A percentile compares a stretch with the other conserved stretches of the same genome.
Evolutionary conservation across 108 stramenopile genomes (phyloP).

Genomic region (Chaetoceros tenuissimus): DNA sequence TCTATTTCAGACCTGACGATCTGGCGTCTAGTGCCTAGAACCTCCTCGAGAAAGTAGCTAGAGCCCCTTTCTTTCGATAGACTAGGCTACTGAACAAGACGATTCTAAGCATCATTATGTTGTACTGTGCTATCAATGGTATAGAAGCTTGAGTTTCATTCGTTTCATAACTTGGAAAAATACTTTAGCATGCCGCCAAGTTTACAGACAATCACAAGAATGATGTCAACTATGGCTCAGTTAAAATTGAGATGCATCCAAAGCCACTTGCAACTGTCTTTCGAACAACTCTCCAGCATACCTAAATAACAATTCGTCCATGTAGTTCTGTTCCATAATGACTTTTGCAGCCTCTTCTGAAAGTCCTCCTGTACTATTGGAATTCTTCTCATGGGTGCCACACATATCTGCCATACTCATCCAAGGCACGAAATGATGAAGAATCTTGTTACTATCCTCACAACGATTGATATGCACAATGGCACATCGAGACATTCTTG

Average conservation of each 20-base stretch:
- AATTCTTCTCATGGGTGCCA: background rate
- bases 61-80: too few species aligned
- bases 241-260: too few species aligned
- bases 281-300: slow-evolving; percentile 15
- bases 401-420: slow-evolving; percentile 12
- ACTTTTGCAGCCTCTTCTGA: slow-evolving; percentile 4
- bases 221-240: background rate
- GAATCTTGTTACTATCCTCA: slow-evolving; percentile 10
- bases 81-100: too few species aligned
- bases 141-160: too few species aligned
- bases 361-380: background rate
- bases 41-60: too few species aligned
- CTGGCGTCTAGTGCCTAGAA: too few species aligned
- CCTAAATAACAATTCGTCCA: slow-evolving; percentile 16
- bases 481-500: slow-evolving; percentile 7
- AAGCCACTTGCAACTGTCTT: slow-evolving; percentile 8
- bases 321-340: slow-evolving; percentile 11
- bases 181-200: too few species aligned
- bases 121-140: too few species aligned
- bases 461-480: slow-evolving; percentile 8
- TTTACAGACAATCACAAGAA: too few species aligned
- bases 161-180: too few species aligned
- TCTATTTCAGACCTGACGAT: too few species aligned
- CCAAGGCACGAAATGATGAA: slow-evolving; percentile 13
- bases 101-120: too few species aligned